These are phyloP conservation scores for Fagus crenata DNA, from an alignment of 306 rosid genomes.

Conservation along the genomic window DNA sequence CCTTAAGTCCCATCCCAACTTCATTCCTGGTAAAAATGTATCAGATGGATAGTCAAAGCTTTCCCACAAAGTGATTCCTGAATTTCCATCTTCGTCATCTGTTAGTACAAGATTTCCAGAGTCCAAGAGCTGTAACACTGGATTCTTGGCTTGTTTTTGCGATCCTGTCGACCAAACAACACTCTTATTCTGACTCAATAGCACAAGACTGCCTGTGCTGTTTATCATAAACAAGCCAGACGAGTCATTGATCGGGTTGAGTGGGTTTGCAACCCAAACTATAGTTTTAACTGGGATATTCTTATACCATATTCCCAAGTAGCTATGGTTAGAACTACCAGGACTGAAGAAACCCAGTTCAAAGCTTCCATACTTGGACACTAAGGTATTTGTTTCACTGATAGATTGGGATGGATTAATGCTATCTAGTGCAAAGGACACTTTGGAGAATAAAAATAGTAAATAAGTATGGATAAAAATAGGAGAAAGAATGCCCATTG, in stretches of 20 bases:
- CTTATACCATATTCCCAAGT: slow-evolving; percentile 49
- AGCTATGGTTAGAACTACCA: slow-evolving; percentile 21
- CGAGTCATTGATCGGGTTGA: slow-evolving; percentile 25
- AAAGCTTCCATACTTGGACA: slow-evolving; percentile 26
- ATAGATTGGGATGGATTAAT: slow-evolving; percentile 26
- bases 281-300: slow-evolving; percentile 16
- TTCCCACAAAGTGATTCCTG: neutral
- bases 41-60: too few species aligned
- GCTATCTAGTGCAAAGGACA: slow-evolving; percentile 22
- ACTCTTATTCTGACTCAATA: neutral
- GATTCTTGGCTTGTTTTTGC: slow-evolving; percentile 21
- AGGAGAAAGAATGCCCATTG: slow-evolving; percentile 6
- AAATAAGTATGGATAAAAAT: neutral
- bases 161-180: slow-evolving; percentile 37
- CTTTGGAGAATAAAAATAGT: neutral
- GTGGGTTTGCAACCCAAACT: slow-evolving; percentile 40
- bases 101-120: slow-evolving; percentile 41
- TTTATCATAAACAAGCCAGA: neutral
- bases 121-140: slow-evolving; percentile 35
- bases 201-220: neutral
- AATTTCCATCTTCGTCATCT: slow-evolving; percentile 11
- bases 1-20: slow-evolving; percentile 37
- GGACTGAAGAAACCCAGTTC: slow-evolving; percentile 11
- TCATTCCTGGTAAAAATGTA: slow-evolving; percentile 40
- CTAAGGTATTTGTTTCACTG: slow-evolving; percentile 20